These are phyloP conservation scores for Podaxis sp. DNA, from an alignment of 768 basidiomycete genomes.

Conservation along the genomic window DNA sequence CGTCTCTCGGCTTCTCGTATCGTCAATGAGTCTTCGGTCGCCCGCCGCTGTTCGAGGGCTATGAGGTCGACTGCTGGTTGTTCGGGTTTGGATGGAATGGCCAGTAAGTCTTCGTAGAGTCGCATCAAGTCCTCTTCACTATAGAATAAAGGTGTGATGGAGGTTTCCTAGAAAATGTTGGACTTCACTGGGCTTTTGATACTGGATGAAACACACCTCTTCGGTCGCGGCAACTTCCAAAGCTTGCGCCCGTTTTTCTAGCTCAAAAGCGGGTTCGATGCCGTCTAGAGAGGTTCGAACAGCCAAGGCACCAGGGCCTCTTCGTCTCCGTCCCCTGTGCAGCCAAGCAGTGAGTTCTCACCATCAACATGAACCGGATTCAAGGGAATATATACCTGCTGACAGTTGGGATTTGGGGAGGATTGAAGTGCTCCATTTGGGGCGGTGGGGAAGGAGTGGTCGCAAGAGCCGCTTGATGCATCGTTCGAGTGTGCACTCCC, in stretches of 20 bases:
- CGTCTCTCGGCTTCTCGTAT: not conserved
- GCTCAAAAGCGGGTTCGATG: not conserved
- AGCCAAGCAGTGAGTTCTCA: not conserved
- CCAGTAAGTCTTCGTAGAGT: slow-evolving; percentile 16
- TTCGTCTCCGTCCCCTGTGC: not conserved
- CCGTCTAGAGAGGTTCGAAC: not conserved
- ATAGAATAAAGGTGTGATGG: slow-evolving; percentile 3
- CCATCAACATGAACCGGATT: too few relatives aligned
- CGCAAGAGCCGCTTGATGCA: not conserved
- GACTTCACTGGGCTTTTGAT: too few relatives aligned
- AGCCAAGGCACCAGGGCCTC: not conserved
- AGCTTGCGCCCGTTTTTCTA: slow-evolving; percentile 13
- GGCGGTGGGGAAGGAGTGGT: not conserved
- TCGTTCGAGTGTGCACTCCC: not conserved
- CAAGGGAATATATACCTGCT: not conserved
- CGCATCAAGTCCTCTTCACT: slow-evolving; percentile 13
- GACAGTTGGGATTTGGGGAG: not conserved
- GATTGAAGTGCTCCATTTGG: not conserved
- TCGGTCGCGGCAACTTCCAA: slow-evolving; percentile 9
- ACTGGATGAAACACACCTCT: slow-evolving; percentile 6
- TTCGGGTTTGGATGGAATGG: slow-evolving; percentile 9
- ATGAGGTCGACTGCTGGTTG: slow-evolving; percentile 6
- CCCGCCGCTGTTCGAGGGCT: slow-evolving; percentile 3
- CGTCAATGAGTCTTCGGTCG: slow-evolving; percentile 5
- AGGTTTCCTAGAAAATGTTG: slow-evolving; percentile 8